A percentile compares a stretch with the other conserved stretches of the same genome.
Conservation (phyloP, 805 yeast species). For the Candida boleticola region DNA sequence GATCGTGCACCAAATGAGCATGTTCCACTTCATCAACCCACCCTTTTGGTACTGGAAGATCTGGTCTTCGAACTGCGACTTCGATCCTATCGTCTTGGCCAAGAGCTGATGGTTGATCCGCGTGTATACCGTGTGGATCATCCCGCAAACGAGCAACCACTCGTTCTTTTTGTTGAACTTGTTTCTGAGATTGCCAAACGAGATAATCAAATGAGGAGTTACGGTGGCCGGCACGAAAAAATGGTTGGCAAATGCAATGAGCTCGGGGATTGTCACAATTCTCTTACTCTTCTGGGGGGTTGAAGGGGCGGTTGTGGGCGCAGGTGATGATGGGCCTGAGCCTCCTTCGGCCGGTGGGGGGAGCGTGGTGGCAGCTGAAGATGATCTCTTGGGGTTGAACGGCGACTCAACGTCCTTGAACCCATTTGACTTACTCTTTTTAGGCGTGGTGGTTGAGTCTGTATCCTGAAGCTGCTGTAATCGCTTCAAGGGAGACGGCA, state of each 20-base stretch:
- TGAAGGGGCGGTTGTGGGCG: background rate
- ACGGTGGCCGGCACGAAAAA: conserved; percentile 58
- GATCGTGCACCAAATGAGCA: conserved; percentile 51
- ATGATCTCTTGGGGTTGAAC: conserved; percentile 32
- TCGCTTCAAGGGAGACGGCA: conserved; percentile 37
- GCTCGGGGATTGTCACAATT: conserved; percentile 31
- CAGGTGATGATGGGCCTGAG: conserved; percentile 9
- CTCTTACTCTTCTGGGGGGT: conserved; percentile 13
- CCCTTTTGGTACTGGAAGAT: conserved; percentile 56
- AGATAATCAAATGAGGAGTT: conserved; percentile 48
- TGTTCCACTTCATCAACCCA: conserved; percentile 46
- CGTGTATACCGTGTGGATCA: conserved; percentile 57
- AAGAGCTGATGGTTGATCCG: conserved; percentile 51
- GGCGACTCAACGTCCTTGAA: conserved; percentile 25
- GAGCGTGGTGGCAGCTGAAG: conserved; percentile 11
- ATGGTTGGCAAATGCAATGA: conserved; percentile 53
- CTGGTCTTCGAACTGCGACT: conserved; percentile 46
- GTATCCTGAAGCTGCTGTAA: conserved; percentile 25
- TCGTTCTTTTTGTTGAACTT: conserved; percentile 54
- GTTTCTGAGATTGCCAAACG: conserved; percentile 48
- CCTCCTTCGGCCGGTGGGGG: conserved; percentile 5
- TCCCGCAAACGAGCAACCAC: conserved; percentile 70
- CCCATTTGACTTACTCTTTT: conserved; percentile 6
- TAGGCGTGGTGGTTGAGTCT: conserved; percentile 11
- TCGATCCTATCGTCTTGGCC: conserved; percentile 47